A percentile compares a stretch with the other conserved stretches of the same genome.
Conservation (phyloP, 192 early-diverging fungal genomes). For the Coemansia sp. region DNA sequence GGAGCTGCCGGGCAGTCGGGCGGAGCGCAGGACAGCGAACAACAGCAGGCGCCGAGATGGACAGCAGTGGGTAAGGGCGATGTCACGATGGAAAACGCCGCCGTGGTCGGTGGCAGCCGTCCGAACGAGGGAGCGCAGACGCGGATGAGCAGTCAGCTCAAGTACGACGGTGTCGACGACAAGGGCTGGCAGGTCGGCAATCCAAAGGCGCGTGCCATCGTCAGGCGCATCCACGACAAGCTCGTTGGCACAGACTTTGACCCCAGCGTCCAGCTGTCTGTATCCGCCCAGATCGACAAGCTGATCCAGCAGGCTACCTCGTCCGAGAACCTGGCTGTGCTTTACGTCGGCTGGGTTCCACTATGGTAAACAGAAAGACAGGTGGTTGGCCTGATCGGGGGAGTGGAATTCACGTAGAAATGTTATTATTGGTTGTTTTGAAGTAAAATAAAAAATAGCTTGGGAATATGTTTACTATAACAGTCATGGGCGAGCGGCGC, state of each 20-base stretch:
- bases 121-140: constrained; percentile 10
- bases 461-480: too few relatives aligned
- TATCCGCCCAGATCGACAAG: constrained; percentile 86
- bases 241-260: constrained; percentile 95
- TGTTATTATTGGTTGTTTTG: too few relatives aligned
- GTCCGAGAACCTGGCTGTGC: constrained; percentile 74
- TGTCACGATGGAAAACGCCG: constrained; percentile 1
- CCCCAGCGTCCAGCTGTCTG: constrained; percentile 73
- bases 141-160: constrained; percentile 8
- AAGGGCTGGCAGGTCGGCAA: constrained; percentile 60
- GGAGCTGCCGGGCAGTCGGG: background rate
- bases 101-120: constrained; percentile 20
- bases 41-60: constrained; percentile 5
- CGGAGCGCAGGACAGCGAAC: background rate
- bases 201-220: constrained; percentile 79
- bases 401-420: too few relatives aligned
- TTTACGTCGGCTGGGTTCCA: constrained; percentile 42
- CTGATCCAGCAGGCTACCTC: constrained; percentile 91
- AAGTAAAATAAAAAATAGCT: too few relatives aligned
- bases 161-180: constrained; percentile 26
- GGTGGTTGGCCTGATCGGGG: too few relatives aligned
- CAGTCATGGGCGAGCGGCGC: too few relatives aligned
- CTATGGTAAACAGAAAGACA: constrained; percentile 42
- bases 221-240: constrained; percentile 94
- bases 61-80: constrained; percentile 7